These are phyloP conservation scores for Phellopilus nigrolimitatus DNA, from an alignment of 1,284 basidiomycete genomes.

Conservation along the genomic window DNA sequence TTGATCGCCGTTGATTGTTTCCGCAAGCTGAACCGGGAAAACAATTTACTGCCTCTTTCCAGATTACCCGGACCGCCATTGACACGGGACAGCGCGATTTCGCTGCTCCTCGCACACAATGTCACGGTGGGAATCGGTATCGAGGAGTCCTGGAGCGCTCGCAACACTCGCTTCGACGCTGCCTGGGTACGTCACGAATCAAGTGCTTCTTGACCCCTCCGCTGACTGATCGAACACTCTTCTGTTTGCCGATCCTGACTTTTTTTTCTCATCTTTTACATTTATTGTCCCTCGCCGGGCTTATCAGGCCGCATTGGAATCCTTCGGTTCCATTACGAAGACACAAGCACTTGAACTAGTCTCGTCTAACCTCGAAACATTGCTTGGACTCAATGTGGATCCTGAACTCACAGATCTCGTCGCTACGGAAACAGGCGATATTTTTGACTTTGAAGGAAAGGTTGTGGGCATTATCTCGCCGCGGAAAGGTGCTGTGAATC, in stretches of 20 bases:
- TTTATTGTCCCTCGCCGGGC: neutral
- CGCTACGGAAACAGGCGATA: conserved; percentile 55
- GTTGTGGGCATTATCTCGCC: conserved; percentile 55
- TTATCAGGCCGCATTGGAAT: conserved; percentile 32
- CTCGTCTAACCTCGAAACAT: conserved; percentile 56
- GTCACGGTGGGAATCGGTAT: conserved; percentile 53
- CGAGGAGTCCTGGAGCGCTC: conserved; percentile 42
- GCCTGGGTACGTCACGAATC: conserved; percentile 39
- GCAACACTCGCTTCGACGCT: conserved; percentile 50
- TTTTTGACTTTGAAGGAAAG: conserved; percentile 57
- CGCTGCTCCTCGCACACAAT: conserved; percentile 41
- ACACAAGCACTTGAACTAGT: conserved; percentile 54
- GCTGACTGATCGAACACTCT: neutral
- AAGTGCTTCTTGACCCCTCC: neutral
- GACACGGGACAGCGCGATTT: conserved; percentile 42
- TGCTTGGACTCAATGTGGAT: conserved; percentile 50
- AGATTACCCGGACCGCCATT: conserved; percentile 53
- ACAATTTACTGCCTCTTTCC: too few species aligned
- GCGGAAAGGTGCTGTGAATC: conserved; percentile 38
- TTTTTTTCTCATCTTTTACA: too few species aligned
- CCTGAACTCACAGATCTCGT: conserved; percentile 49
- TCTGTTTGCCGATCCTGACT: too few species aligned
- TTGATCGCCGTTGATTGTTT: neutral
- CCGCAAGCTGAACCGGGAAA: neutral
- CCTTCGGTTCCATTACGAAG: conserved; percentile 43